Evolutionary conservation across 805 yeast species (phyloP).

Genomic region (Starmerella geochares): DNA sequence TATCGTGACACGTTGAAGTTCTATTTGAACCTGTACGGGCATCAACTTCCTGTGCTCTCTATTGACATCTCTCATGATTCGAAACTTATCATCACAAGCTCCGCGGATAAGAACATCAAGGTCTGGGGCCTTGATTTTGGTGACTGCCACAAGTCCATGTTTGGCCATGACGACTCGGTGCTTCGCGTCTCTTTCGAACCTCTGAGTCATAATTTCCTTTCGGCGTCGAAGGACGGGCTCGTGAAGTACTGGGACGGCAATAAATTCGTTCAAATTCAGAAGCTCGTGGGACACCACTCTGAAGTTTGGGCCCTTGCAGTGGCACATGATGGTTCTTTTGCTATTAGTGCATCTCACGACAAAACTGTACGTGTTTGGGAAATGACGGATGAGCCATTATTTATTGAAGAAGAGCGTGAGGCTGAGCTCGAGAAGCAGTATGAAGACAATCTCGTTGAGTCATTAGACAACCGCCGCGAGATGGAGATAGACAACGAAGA

Average conservation of each 20-base stretch:
- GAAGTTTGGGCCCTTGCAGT: conserved; percentile 93
- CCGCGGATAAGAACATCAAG: conserved; percentile 95
- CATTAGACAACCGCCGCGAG: conserved; percentile 42
- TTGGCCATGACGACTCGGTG: conserved; percentile 93
- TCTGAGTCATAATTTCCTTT: conserved; percentile 78
- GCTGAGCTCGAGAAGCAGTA: conserved; percentile 88
- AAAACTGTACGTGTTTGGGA: conserved; percentile 89
- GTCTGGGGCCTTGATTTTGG: conserved; percentile 99
- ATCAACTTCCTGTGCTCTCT: conserved; percentile 86
- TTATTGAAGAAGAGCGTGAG: conserved; percentile 92
- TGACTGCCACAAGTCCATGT: conserved; percentile 93
- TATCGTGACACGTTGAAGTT: conserved; percentile 79
- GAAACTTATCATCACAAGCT: conserved; percentile 77
- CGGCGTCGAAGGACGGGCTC: conserved; percentile 78
- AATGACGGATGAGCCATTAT: conserved; percentile 90
- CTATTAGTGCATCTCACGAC: conserved; percentile 83
- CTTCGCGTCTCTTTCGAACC: conserved; percentile 81
- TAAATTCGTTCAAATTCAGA: conserved; percentile 88
- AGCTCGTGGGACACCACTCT: conserved; percentile 72
- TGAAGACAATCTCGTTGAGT: conserved; percentile 65
- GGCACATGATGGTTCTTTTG: conserved; percentile 52
- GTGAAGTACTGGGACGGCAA: conserved; percentile 98
- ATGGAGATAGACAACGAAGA: conserved; percentile 25
- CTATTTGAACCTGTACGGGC: conserved; percentile 85
- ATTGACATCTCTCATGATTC: conserved; percentile 85